Conservation (phyloP, 345 rosid species). For the Pistacia vera region DNA sequence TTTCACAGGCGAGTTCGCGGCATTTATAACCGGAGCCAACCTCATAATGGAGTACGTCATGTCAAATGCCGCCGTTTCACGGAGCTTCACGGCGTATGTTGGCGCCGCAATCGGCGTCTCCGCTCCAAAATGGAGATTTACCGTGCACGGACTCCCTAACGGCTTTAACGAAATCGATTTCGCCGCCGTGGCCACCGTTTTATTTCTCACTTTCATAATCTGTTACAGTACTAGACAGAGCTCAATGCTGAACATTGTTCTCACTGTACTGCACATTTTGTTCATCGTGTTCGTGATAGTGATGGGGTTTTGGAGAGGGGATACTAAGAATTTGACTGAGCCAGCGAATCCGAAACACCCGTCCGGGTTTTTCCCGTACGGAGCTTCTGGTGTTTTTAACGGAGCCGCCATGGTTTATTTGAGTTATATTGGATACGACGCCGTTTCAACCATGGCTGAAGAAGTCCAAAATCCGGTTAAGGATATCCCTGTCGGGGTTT, state of each 20-base stretch:
- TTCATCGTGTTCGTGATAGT: conserved; percentile 74
- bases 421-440: conserved; percentile 95
- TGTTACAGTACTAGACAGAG: conserved; percentile 84
- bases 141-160: conserved; percentile 50
- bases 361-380: conserved; percentile 78
- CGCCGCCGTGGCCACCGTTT: conserved; percentile 56
- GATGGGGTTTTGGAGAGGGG: conserved; percentile 79
- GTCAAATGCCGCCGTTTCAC: conserved; percentile 93
- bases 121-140: conserved; percentile 65
- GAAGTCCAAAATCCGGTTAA: conserved; percentile 79
- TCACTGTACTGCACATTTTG: conserved; percentile 71
- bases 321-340: conserved; percentile 54
- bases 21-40: conserved; percentile 89
- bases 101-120: conserved; percentile 77
- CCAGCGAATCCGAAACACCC: conserved; percentile 52
- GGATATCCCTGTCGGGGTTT: conserved; percentile 88
- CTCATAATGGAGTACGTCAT: conserved; percentile 82
- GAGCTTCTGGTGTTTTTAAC: conserved; percentile 70
- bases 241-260: conserved; percentile 72
- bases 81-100: conserved; percentile 73
- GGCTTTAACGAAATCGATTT: conserved; percentile 85
- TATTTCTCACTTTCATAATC: conserved; percentile 63
- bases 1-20: conserved; percentile 73
- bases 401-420: conserved; percentile 87
- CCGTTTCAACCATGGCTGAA: conserved; percentile 95